A percentile compares a stretch with the other conserved stretches of the same genome.
Evolutionary conservation across 371 early-diverging fungal species (phyloP).

Genomic region (Mortierella polycephala): DNA sequence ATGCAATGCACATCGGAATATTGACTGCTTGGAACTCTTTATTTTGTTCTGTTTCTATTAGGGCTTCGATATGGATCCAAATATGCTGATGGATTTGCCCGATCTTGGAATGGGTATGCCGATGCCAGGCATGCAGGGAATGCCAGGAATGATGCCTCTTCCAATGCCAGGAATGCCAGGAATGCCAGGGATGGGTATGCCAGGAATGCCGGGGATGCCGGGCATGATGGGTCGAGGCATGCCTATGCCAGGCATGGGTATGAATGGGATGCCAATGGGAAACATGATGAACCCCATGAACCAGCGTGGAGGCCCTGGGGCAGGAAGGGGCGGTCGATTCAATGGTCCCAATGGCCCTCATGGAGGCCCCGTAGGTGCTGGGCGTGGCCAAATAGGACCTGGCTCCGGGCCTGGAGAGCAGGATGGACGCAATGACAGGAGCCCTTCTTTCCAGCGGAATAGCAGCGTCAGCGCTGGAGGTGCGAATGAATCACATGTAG

Average conservation of each 20-base stretch:
- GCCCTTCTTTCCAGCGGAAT: slow-evolving; percentile 35
- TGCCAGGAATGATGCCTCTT: not conserved
- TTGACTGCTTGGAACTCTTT: not conserved
- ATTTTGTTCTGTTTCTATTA: slow-evolving; percentile 6
- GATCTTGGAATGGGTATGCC: slow-evolving; percentile 36
- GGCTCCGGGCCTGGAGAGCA: slow-evolving; percentile 14
- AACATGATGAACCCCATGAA: slow-evolving; percentile 55
- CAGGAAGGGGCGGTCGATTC: slow-evolving; percentile 35
- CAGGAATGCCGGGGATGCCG: slow-evolving; percentile 45
- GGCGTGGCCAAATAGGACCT: slow-evolving; percentile 26
- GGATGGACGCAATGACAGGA: slow-evolving; percentile 31
- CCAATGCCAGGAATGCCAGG: slow-evolving; percentile 37
- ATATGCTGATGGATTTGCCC: slow-evolving; percentile 38
- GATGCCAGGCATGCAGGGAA: slow-evolving; percentile 13
- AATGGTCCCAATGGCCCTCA: slow-evolving; percentile 26
- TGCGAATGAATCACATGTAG: slow-evolving; percentile 11
- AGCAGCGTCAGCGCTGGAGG: slow-evolving; percentile 25
- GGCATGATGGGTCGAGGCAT: slow-evolving; percentile 42
- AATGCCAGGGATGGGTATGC: slow-evolving; percentile 46
- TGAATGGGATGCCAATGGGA: slow-evolving; percentile 50
- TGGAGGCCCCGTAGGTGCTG: slow-evolving; percentile 28
- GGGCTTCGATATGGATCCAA: slow-evolving; percentile 49
- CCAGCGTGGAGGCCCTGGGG: slow-evolving; percentile 32
- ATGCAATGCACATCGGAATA: too few relatives aligned
- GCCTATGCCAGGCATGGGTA: slow-evolving; percentile 48